A percentile compares a stretch with the other conserved stretches of the same genome.
phyloP scores from a whole-genome alignment of 2,329 filamentous ascomycete genomes.

The Colletotrichum nymphaeae region DNA sequence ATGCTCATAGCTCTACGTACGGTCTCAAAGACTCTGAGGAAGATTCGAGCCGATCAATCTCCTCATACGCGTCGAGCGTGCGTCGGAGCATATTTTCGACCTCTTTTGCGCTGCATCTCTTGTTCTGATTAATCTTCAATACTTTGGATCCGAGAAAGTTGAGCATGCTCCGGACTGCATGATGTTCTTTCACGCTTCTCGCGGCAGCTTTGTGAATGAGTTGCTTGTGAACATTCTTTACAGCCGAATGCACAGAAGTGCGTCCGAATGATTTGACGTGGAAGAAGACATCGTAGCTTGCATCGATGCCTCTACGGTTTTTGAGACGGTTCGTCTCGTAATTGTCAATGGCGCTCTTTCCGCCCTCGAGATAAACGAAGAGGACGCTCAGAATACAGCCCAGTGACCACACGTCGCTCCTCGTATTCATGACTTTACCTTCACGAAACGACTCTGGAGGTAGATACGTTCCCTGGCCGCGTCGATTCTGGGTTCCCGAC shows the following conservation, averaged over 20 bases:
- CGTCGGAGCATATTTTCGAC: neutral
- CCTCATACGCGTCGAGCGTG: neutral
- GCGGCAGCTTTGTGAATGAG: neutral
- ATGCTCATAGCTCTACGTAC: neutral
- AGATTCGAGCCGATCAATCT: neutral
- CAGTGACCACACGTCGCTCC: conserved; percentile 54
- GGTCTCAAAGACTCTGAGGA: neutral
- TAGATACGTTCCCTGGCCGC: neutral
- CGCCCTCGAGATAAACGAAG: conserved; percentile 49
- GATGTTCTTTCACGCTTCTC: neutral
- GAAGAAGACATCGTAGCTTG: neutral
- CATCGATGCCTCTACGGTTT: neutral
- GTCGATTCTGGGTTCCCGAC: neutral
- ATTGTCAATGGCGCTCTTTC: neutral
- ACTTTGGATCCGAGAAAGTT: neutral
- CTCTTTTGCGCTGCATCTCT: neutral
- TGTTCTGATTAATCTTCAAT: neutral
- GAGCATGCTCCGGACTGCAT: neutral
- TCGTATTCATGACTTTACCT: conserved; percentile 42
- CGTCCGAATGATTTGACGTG: neutral
- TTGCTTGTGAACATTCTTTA: neutral
- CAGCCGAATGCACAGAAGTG: neutral
- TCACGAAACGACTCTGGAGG: conserved; percentile 22
- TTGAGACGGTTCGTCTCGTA: neutral
- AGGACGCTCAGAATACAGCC: conserved; percentile 53